Percentiles rank a stretch among this genome's conserved stretches.
Conservation (phyloP, 805 yeast genomes). For the Jamesozyma jinghongensis region DNA sequence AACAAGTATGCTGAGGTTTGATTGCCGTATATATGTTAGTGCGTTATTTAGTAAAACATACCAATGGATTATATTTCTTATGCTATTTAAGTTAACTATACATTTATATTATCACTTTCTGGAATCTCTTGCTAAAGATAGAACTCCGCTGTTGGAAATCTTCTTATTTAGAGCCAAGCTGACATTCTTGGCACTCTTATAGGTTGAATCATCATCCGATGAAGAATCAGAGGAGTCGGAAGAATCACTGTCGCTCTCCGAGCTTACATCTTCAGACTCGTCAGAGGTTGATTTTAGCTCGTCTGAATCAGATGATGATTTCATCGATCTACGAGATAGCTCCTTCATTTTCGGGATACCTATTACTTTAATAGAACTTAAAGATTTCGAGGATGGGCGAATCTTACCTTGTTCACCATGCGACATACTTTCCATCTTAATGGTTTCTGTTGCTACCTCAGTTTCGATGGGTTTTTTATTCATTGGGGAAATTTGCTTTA, state of each 20-base stretch:
- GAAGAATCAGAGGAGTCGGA: background rate
- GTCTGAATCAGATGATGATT: background rate
- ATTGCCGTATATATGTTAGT: background rate
- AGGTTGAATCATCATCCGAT: conserved; percentile 17
- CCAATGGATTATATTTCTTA: too few species aligned
- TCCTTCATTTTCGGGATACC: conserved; percentile 60
- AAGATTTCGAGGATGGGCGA: conserved; percentile 37
- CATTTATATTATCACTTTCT: conserved; percentile 12
- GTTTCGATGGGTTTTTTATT: too few species aligned
- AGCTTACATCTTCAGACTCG: background rate
- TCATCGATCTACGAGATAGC: conserved; percentile 15
- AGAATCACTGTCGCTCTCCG: conserved; percentile 1
- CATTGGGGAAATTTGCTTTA: too few species aligned
- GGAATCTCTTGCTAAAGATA: conserved; percentile 38
- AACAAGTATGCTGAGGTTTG: conserved; percentile 23
- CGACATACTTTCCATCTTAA: conserved; percentile 1
- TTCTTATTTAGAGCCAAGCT: conserved; percentile 30
- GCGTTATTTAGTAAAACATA: background rate
- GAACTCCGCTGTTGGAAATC: conserved; percentile 31
- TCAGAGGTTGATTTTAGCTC: background rate
- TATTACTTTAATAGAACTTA: conserved; percentile 45
- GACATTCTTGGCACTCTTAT: conserved; percentile 36
- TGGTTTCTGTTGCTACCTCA: background rate
- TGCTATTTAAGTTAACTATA: too few species aligned
- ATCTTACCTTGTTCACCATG: conserved; percentile 16